These are phyloP conservation scores for Amauroascus verrucosus DNA, from an alignment of 2,329 filamentous ascomycete species.

Conservation along the genomic window DNA sequence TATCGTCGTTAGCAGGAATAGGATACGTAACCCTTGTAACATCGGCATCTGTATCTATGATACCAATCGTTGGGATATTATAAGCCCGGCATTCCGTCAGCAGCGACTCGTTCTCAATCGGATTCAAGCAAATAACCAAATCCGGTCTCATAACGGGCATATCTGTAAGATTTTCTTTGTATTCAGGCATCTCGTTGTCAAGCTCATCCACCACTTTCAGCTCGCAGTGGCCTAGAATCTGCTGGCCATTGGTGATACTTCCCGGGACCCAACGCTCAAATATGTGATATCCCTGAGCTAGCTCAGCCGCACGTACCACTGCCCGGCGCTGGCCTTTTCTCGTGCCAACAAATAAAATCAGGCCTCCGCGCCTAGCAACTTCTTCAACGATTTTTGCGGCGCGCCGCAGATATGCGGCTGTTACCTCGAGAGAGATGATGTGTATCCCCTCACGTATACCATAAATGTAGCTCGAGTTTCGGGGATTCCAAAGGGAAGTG, in stretches of 20 bases:
- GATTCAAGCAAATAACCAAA: conserved; percentile 85
- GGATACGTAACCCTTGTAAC: conserved; percentile 92
- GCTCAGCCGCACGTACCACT: conserved; percentile 68
- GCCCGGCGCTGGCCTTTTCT: conserved; percentile 68
- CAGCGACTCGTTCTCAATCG: conserved; percentile 79
- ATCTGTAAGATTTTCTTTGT: conserved; percentile 38
- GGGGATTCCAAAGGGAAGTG: conserved; percentile 86
- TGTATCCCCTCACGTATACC: conserved; percentile 80
- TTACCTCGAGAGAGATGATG: conserved; percentile 85
- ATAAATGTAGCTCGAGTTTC: conserved; percentile 87
- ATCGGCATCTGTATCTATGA: conserved; percentile 88
- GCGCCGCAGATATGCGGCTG: conserved; percentile 78
- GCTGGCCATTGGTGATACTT: conserved; percentile 81
- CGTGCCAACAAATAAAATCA: conserved; percentile 86
- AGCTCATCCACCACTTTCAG: conserved; percentile 67
- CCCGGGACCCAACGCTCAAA: conserved; percentile 92
- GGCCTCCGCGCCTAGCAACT: conserved; percentile 68
- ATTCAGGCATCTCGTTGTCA: conserved; percentile 56
- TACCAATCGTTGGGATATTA: conserved; percentile 84
- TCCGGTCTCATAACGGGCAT: conserved; percentile 67
- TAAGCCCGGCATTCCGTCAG: conserved; percentile 83
- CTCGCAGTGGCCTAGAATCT: conserved; percentile 62
- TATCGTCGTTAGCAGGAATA: conserved; percentile 95
- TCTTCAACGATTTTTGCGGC: conserved; percentile 87
- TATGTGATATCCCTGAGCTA: conserved; percentile 72